Evolutionary conservation across 257 asterid species (phyloP), one percentile per base, ranked within the genome.

Genomic region (Ligustrum vulgare): DNA sequence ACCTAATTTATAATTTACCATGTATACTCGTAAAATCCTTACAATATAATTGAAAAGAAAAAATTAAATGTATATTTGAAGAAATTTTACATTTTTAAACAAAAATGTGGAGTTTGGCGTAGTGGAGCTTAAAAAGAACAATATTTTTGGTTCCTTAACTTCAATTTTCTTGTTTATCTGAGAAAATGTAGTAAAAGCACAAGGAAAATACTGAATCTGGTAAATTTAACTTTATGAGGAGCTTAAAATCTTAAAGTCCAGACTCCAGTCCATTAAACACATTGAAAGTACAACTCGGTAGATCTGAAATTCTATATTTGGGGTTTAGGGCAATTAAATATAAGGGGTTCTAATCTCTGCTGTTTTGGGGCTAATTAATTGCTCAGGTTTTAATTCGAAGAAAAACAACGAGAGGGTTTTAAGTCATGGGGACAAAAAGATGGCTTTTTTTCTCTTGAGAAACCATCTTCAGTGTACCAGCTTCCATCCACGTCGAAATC

Each of bases 301-400:
- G 15, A 43, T 15, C 32, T 58, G 39, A 12, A 20, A 25, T 58
- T n/a, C 70, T 71, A 11, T 25, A 25, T 2, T 22, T 67, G 15
- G 35, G 33, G 35, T 8, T 34, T 37, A n/a, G 69, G 51, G 64
- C 8, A 8, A 54, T 32, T 5, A 32, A 67, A 45, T 43, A 9
- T 11, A 72, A 81, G 60, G 25, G n/a, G 70, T 77, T 75, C 72
- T 75, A 33, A 86, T 79, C 73, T 51, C 47, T 77, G 35, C 72
- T 68, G 68, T 33, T 72, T 64, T 88, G 64, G 74, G 76, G 74
- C 41, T 33, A 82, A 58, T 79, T 39, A 71, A 62, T 66, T 81
- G 69, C 23, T 70, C 76, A 93, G 98, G 92, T 93, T 94, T 86
- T 92, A 84, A 75, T 77, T 93, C 70, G 87, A 87, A 75, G 97